Conservation (phyloP, 768 basidiomycete genomes). For the Coprinellus micaceus region DNA sequence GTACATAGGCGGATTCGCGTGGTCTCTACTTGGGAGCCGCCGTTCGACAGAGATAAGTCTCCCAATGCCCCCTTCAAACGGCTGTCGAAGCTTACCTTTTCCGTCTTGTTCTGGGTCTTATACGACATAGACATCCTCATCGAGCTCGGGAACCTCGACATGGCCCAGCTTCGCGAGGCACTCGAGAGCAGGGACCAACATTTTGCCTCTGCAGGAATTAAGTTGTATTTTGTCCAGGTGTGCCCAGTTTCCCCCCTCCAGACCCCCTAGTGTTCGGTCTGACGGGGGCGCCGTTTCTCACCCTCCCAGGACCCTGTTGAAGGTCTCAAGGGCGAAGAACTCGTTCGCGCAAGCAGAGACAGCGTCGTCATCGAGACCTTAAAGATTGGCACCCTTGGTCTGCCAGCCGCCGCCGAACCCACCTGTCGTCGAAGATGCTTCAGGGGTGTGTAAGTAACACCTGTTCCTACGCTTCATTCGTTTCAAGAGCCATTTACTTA, state of each 20-base stretch:
- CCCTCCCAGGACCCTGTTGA: slow-evolving; percentile 14
- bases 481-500: no score
- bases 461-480: no score
- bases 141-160: slow-evolving; percentile 19
- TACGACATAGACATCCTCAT: slow-evolving; percentile 31
- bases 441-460: slow-evolving; percentile 12
- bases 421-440: slow-evolving; percentile 8
- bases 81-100: slow-evolving; percentile 6
- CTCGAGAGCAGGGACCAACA: slow-evolving; percentile 18
- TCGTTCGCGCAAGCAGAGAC: slow-evolving; percentile 16
- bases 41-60: slow-evolving; percentile 26
- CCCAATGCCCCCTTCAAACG: background rate
- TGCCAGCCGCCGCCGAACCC: slow-evolving; percentile 17
- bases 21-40: slow-evolving; percentile 24
- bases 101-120: background rate
- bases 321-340: slow-evolving; percentile 14
- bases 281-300: background rate
- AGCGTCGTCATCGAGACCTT: slow-evolving; percentile 25
- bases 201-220: slow-evolving; percentile 21
- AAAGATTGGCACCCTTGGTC: slow-evolving; percentile 18
- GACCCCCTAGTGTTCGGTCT: background rate
- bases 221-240: slow-evolving; percentile 27
- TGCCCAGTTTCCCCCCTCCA: background rate
- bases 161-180: slow-evolving; percentile 17
- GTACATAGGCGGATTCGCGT: slow-evolving; percentile 29